Percentiles rank a stretch among this genome's conserved stretches.
Evolutionary conservation across 306 rosid species (phyloP).

Genomic region (Prosopis cineraria): DNA sequence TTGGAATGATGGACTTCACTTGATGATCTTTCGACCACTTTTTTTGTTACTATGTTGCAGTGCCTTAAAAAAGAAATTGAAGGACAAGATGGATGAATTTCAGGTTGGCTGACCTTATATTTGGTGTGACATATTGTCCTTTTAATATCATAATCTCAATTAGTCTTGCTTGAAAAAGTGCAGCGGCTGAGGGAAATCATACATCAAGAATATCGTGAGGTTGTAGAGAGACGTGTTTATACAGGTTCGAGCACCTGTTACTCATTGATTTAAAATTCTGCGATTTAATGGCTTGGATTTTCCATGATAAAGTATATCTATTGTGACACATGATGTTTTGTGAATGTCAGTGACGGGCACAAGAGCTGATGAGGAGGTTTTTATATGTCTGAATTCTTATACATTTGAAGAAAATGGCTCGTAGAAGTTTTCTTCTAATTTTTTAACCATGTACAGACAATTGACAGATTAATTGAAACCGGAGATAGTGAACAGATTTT

Average conservation of each 20-base stretch:
- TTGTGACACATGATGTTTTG: conserved; percentile 25
- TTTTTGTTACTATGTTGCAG: conserved; percentile 51
- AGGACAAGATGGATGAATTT: conserved; percentile 95
- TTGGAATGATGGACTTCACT: conserved; percentile 11
- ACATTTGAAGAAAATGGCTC: neutral
- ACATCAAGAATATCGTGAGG: conserved; percentile 87
- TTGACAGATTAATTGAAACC: conserved; percentile 92
- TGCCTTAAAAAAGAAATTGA: conserved; percentile 85
- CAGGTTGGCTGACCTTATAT: conserved; percentile 61
- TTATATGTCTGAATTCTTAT: conserved; percentile 6
- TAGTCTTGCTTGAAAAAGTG: conserved; percentile 33
- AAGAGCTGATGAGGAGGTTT: conserved; percentile 91
- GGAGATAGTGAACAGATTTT: conserved; percentile 96
- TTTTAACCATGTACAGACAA: conserved; percentile 68
- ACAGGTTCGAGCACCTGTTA: conserved; percentile 63
- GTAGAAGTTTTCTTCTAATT: conserved; percentile 43
- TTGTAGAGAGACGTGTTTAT: conserved; percentile 94
- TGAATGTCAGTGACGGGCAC: conserved; percentile 79
- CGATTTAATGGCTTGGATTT: conserved; percentile 36
- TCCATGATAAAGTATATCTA: conserved; percentile 13
- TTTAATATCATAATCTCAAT: neutral
- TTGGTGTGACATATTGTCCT: neutral
- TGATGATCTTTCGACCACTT: conserved; percentile 27
- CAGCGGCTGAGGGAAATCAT: conserved; percentile 78
- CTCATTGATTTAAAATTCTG: conserved; percentile 24